A percentile compares a stretch with the other conserved stretches of the same genome.
Evolutionary conservation across 2,329 filamentous ascomycete species (phyloP).

Genomic region (Neonectria hederae): DNA sequence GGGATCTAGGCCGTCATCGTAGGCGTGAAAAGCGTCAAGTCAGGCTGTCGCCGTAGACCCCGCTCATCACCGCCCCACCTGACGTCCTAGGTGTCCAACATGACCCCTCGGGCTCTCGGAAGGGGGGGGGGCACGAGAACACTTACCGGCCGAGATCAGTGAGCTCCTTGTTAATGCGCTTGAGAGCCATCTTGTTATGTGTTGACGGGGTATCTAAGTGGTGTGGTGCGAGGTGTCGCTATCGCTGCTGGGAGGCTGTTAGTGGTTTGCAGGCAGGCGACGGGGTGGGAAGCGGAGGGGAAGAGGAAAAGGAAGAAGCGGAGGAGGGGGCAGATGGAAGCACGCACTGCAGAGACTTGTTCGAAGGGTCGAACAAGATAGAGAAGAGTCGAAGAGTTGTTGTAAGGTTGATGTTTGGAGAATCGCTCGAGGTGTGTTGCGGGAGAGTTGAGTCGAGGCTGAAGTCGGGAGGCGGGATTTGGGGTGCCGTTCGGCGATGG

Average conservation of each 20-base stretch:
- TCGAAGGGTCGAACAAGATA: conserved; percentile 30
- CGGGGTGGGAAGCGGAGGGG: conserved; percentile 11
- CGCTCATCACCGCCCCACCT: conserved; percentile 52
- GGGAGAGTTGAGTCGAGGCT: conserved; percentile 42
- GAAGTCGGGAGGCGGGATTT: conserved; percentile 42
- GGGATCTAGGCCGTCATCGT: conserved; percentile 15
- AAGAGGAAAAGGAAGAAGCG: neutral
- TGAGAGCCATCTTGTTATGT: conserved; percentile 77
- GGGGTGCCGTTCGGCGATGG: conserved; percentile 41
- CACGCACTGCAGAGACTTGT: conserved; percentile 43
- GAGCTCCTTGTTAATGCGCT: conserved; percentile 95
- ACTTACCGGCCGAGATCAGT: conserved; percentile 88
- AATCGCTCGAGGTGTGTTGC: conserved; percentile 26
- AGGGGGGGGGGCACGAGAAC: conserved; percentile 25
- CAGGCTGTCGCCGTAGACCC: conserved; percentile 42
- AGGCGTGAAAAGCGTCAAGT: conserved; percentile 27
- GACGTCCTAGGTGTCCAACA: conserved; percentile 44
- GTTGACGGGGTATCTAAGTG: conserved; percentile 41
- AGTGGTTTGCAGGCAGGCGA: conserved; percentile 32
- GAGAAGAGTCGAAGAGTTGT: conserved; percentile 10
- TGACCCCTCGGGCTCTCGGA: conserved; percentile 37
- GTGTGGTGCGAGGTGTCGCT: conserved; percentile 41
- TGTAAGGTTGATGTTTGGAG: conserved; percentile 12
- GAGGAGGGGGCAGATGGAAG: conserved; percentile 28
- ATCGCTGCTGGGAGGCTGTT: conserved; percentile 38